Evolutionary conservation across 108 stramenopile genomes (phyloP), one percentile per base, ranked within the genome.

Genomic region (Cyclostephanos invisitatus): DNA sequence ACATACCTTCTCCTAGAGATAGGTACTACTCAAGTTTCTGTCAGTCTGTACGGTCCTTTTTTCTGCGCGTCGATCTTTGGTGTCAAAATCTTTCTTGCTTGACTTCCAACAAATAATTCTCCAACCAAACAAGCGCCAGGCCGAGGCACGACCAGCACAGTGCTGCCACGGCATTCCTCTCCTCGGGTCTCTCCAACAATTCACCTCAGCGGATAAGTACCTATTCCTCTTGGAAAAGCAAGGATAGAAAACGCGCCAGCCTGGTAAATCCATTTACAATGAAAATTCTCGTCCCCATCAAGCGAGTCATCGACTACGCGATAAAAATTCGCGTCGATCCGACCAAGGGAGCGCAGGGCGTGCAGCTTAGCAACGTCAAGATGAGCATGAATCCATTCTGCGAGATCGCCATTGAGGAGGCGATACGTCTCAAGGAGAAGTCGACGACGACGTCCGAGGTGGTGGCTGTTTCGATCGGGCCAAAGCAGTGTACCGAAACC

Each of bases 351-450:
- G 40, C 80, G 25, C 67, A 69, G 25, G 86, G 81, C 46, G 98
- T 99, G 42, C 97, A 99, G 63, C 84, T 98, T 46, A 83, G 84
- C 73, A 99, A 98, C 74, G 97, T 98, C 50, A 99, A 99, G 85
- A 98, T 98, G 96, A 89, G 90, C 66, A 89, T 99, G 95, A 99
- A 99, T 80, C 99, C 99, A n/a, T 99, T 99, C 80, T 99, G 99
- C 78, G 98, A 99, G 84, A 96, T 98, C 70, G 93, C 91, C 56
- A 78, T 93, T 38, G 99, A 99, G 88, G 98, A 99, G 74, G 98
- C 97, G 53, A 94, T 99, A 44, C 96, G 95, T 24, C 79, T 98
- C 66, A 99, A 99, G 87, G 97, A 97, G 63, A 25, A 42, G 24
- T 15, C 55, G 46, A 75, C 82, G 54, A 53, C 75, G 0, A 97